Evolutionary conservation across 2,329 filamentous ascomycete species (phyloP), one percentile per base, ranked within the genome.

Genomic region (Aspergillus puulaauensis): DNA sequence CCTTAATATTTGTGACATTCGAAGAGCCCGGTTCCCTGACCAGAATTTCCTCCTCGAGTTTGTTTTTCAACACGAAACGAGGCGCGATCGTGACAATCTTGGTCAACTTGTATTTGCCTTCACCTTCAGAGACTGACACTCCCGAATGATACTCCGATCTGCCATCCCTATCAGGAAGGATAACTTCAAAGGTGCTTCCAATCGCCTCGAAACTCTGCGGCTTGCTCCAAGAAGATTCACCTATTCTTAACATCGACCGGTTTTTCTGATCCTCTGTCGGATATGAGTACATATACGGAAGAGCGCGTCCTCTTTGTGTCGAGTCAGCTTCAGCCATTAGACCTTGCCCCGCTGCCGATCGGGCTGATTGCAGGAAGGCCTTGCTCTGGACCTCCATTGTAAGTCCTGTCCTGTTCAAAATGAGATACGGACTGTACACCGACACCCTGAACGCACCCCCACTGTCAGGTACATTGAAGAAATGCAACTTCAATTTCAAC

Each of bases 171-270:
- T 92, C 91, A 50, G 90, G 89, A 35, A 99, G 81, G 35, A 95
- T 85, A 37, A 96, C 90, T 66, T 97, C 93, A 15, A 91, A 89
- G 0, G 89, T 92, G 68, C 93, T 98, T 33, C 95, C 95, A 63
- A 99, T 95, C 19, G 95, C 95, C 70, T 99, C 96, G 67, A 99
- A 96, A 82, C 91, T 97, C 72, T 98, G 93, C 0, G 93, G 91
- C 71, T 95, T 96, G 77, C 95, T 98, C 96, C 95, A 99, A 59
- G 88, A 85, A 1, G 95, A 97, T 54, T 96, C 90, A 5, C 90
- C 91, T 41, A 97, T 86, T 76, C 91, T 96, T 59, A 99, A 79
- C 45, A 96, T 79, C 6, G 91, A 92, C 64, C 95, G 87, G 73
- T 99, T 99, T 66, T 91, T 91, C 66, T 90, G 90, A 68, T 99